A percentile compares a stretch with the other conserved stretches of the same genome.
Evolutionary conservation across 768 basidiomycete species (phyloP).

Genomic region (Phylloporus sp.): DNA sequence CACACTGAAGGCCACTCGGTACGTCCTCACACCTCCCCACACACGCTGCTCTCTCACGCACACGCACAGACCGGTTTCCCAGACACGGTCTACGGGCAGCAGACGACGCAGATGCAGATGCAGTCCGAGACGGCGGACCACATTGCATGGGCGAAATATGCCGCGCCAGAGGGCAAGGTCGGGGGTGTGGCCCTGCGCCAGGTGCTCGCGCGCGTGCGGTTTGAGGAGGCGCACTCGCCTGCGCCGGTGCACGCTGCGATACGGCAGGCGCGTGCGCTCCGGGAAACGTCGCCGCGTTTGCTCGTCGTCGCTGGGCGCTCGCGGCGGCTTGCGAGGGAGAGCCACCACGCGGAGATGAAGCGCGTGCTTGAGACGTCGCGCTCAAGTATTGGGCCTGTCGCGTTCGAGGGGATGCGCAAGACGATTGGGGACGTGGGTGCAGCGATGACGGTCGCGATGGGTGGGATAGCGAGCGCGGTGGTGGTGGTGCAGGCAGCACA

Average conservation of each 20-base stretch:
- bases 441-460: constrained; percentile 59
- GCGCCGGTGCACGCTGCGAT: constrained; percentile 57
- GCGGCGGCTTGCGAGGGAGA: constrained; percentile 65
- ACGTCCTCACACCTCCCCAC: neutral
- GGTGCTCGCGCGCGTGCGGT: constrained; percentile 58
- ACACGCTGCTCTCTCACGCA: neutral
- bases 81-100: constrained; percentile 69
- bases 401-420: constrained; percentile 49
- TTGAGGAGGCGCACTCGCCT: constrained; percentile 53
- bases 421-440: constrained; percentile 86
- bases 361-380: constrained; percentile 47
- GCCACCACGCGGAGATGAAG: constrained; percentile 69
- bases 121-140: constrained; percentile 85
- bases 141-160: constrained; percentile 66
- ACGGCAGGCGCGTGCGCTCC: constrained; percentile 35
- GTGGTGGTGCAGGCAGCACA: constrained; percentile 67
- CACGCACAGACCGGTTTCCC: constrained; percentile 38
- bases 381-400: neutral
- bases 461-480: constrained; percentile 47
- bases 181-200: no score
- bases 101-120: constrained; percentile 59
- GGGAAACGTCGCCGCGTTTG: constrained; percentile 37
- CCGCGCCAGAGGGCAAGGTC: constrained; percentile 33
- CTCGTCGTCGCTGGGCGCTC: constrained; percentile 74
- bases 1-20: neutral